phyloP scores from a whole-genome alignment of 1,284 basidiomycete species.

The Gymnopus androsaceus region DNA sequence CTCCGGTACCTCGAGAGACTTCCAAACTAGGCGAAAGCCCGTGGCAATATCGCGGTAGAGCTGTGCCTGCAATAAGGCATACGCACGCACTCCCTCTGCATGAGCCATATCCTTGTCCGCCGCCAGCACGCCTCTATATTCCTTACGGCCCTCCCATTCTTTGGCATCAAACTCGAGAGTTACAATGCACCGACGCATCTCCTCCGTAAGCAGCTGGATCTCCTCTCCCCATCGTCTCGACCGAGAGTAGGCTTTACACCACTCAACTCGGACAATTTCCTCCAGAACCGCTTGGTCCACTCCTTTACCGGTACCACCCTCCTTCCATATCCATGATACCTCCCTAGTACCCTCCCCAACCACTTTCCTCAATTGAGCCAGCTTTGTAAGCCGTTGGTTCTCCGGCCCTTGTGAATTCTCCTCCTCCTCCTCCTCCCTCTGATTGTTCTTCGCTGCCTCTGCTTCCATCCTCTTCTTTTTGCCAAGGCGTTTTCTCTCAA shows the following conservation, averaged over 20 bases:
- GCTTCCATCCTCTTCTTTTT: not conserved
- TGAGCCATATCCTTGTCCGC: not conserved
- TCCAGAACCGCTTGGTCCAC: not conserved
- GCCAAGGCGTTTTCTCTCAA: not conserved
- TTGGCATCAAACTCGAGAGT: not conserved
- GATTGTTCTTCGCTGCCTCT: not conserved
- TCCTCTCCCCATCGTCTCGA: not conserved
- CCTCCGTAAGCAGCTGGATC: not conserved
- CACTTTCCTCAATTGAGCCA: not conserved
- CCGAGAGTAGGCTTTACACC: constrained; percentile 1
- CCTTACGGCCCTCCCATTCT: not conserved
- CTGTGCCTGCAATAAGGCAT: too few species aligned
- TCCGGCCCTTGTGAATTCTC: not conserved
- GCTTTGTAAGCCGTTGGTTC: not conserved
- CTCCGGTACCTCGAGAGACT: not conserved
- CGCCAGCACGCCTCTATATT: not conserved
- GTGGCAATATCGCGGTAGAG: not conserved
- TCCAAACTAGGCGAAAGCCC: not conserved
- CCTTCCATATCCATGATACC: constrained; percentile 7
- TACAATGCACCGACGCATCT: not conserved
- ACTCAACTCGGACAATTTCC: not conserved
- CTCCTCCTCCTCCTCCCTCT: not conserved
- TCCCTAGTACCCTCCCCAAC: not conserved
- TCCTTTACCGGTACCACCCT: not conserved
- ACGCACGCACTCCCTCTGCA: too few species aligned